A percentile compares a stretch with the other conserved stretches of the same genome.
Evolutionary conservation across 164 flowering plant genomes (phyloP).

Genomic region (Saururus chinensis): DNA sequence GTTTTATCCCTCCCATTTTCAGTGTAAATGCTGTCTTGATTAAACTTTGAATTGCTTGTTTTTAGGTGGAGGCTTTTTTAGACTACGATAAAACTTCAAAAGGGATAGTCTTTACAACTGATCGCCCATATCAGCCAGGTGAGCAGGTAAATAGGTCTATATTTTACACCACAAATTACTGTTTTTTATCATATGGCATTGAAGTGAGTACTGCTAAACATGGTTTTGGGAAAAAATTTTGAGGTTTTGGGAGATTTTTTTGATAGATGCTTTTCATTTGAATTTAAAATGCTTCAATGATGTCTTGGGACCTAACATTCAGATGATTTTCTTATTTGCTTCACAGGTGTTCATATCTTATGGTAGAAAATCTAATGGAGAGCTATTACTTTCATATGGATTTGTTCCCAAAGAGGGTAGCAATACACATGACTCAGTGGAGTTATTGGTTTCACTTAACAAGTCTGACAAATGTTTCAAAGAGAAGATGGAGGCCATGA

Average conservation of each 20-base stretch:
- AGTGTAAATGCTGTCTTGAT: neutral
- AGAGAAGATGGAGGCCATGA: constrained; percentile 65
- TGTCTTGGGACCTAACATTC: neutral
- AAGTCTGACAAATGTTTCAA: constrained; percentile 68
- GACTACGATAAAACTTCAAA: constrained; percentile 84
- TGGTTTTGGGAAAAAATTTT: too few species aligned
- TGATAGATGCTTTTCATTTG: neutral
- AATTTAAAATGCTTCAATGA: neutral
- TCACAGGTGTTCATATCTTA: constrained; percentile 93
- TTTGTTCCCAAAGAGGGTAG: constrained; percentile 92
- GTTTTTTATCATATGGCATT: too few species aligned
- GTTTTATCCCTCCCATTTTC: too few species aligned
- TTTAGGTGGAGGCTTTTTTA: constrained; percentile 82
- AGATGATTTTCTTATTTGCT: neutral
- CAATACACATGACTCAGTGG: constrained; percentile 85
- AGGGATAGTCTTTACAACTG: constrained; percentile 85
- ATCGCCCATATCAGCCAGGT: constrained; percentile 84
- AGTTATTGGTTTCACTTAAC: constrained; percentile 52
- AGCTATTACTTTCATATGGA: constrained; percentile 88
- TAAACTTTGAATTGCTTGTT: constrained; percentile 5
- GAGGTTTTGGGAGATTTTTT: too few species aligned
- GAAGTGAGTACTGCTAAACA: too few species aligned
- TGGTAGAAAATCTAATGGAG: constrained; percentile 97
- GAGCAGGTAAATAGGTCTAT: constrained; percentile 74
- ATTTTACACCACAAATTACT: neutral